Conservation (phyloP, 345 rosid genomes). For the Kandelia obovata region DNA sequence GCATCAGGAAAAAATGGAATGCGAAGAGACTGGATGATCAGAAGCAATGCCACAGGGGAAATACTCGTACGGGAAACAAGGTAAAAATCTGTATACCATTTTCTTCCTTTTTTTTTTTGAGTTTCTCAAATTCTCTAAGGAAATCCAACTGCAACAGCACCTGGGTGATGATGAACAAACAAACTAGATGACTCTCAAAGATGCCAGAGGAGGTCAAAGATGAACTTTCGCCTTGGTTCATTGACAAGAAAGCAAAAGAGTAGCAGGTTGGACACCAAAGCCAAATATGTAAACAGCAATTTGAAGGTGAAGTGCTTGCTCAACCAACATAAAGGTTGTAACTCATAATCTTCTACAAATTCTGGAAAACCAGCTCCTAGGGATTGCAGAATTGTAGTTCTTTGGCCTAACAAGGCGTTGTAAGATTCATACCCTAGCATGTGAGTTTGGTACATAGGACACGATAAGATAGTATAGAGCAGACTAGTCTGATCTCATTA, state of each 20-base stretch:
- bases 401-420: no score
- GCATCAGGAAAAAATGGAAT: not conserved
- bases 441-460: not conserved
- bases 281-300: not conserved
- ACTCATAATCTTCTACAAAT: no score
- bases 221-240: not conserved
- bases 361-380: no score
- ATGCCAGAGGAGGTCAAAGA: not conserved
- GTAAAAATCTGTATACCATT: not conserved
- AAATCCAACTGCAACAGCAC: not conserved
- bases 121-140: not conserved
- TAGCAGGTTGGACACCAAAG: not conserved
- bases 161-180: not conserved
- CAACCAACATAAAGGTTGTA: no score
- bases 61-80: not conserved
- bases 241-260: not conserved
- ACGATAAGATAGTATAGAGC: not conserved
- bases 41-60: not conserved
- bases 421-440: no score
- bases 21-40: not conserved
- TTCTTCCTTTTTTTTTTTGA: not conserved
- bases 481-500: not conserved
- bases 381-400: no score
- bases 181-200: constrained; percentile 2
- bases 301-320: not conserved